phyloP scores from a whole-genome alignment of 2,329 filamentous ascomycete species.

The Venturia effusa region DNA sequence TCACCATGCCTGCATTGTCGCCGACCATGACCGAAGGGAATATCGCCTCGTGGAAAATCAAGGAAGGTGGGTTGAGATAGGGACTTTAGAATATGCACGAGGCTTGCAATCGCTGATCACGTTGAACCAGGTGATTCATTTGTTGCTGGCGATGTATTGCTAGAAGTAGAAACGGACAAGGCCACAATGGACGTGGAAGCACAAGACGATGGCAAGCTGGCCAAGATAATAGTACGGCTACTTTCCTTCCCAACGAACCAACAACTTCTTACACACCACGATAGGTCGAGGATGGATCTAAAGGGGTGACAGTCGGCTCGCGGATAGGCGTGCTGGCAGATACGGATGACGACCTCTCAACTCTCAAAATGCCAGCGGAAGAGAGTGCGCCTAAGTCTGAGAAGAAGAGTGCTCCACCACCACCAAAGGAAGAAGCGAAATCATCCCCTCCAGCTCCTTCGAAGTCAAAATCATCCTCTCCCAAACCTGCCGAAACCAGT shows the following conservation, averaged over 20 bases:
- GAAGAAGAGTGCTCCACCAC: slow-evolving; percentile 16
- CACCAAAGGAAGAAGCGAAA: slow-evolving; percentile 15
- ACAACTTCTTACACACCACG: slow-evolving; percentile 5
- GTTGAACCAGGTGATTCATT: slow-evolving; percentile 53
- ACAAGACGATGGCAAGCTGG: slow-evolving; percentile 75
- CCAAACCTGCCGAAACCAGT: not conserved
- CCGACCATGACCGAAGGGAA: slow-evolving; percentile 93
- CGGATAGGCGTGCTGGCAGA: slow-evolving; percentile 79
- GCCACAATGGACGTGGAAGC: slow-evolving; percentile 92
- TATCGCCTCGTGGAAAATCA: slow-evolving; percentile 74
- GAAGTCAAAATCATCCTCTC: not conserved
- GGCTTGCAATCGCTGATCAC: slow-evolving; percentile 15
- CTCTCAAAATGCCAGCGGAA: slow-evolving; percentile 65
- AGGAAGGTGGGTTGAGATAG: slow-evolving; percentile 47
- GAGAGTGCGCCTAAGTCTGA: slow-evolving; percentile 37
- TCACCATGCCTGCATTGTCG: slow-evolving; percentile 83
- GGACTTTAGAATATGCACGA: slow-evolving; percentile 5
- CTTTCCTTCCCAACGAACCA: slow-evolving; percentile 12
- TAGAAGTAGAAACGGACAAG: slow-evolving; percentile 92
- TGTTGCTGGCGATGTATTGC: slow-evolving; percentile 70
- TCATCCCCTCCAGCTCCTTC: slow-evolving; percentile 11
- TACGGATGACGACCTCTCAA: slow-evolving; percentile 64
- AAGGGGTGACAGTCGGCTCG: slow-evolving; percentile 65
- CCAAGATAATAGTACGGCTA: slow-evolving; percentile 58
- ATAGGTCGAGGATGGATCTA: slow-evolving; percentile 56